These are phyloP conservation scores for Dimargaris verticillata DNA, from an alignment of 192 early-diverging fungal species.

Conservation along the genomic window DNA sequence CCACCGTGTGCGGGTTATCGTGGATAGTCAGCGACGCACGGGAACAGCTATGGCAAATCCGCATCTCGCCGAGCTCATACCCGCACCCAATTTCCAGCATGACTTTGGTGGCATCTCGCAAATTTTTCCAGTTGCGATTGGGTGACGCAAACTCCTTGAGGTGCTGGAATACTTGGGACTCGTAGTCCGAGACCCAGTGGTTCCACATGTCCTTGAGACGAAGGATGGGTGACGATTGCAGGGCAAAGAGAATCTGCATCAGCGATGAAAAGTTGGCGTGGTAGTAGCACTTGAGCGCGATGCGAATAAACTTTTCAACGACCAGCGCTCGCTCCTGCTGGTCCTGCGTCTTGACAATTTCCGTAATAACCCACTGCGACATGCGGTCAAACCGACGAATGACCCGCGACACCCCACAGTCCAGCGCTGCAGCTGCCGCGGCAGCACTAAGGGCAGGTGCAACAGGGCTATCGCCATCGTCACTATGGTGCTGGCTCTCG, in stretches of 20 bases:
- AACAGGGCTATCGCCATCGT: no score
- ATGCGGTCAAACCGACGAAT: conserved; percentile 7
- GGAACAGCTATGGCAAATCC: not conserved
- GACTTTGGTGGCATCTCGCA: conserved; percentile 31
- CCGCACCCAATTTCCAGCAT: conserved; percentile 31
- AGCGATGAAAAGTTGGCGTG: conserved; percentile 42
- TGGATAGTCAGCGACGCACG: conserved; percentile 1
- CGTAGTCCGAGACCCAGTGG: conserved; percentile 20
- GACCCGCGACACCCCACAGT: conserved; percentile 7
- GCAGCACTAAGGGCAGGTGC: no score
- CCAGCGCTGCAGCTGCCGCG: no score
- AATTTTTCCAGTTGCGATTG: conserved; percentile 35
- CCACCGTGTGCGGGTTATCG: not conserved
- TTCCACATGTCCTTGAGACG: conserved; percentile 38
- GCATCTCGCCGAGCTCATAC: conserved; percentile 4
- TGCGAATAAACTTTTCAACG: conserved; percentile 43
- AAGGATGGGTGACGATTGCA: conserved; percentile 35
- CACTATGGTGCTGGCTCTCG: no score
- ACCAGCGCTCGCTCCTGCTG: conserved; percentile 30
- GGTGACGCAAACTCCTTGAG: conserved; percentile 33
- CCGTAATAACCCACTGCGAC: conserved; percentile 37
- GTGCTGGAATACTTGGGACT: conserved; percentile 28
- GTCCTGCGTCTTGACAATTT: conserved; percentile 27
- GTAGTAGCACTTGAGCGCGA: conserved; percentile 40
- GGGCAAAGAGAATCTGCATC: conserved; percentile 37